Evolutionary conservation across 768 basidiomycete species (phyloP).

Genomic region (Dioszegia aurantiaca): DNA sequence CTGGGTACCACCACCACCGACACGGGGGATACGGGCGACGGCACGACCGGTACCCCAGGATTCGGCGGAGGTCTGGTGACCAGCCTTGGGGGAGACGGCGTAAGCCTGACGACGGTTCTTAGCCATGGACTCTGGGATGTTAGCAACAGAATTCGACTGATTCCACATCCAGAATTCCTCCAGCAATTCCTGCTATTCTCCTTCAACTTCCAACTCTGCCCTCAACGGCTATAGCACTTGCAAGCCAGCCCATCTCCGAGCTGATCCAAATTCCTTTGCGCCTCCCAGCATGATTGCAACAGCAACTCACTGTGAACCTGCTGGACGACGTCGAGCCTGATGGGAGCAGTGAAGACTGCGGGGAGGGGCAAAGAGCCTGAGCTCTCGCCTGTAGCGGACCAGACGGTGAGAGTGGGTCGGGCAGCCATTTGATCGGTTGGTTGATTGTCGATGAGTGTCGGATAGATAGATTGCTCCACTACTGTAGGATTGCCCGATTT

Average conservation of each 20-base stretch:
- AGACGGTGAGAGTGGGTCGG: slow-evolving; percentile 85
- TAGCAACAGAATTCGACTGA: too few relatives aligned
- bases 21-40: slow-evolving; percentile 99
- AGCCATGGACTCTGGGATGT: slow-evolving; percentile 77
- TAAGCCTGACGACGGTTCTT: slow-evolving; percentile 98
- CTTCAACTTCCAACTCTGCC: neutral
- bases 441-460: slow-evolving; percentile 15
- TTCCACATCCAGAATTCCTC: neutral
- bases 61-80: slow-evolving; percentile 97
- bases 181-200: neutral
- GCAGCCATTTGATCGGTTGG: slow-evolving; percentile 67
- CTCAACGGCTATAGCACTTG: too few relatives aligned
- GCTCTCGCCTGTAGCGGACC: slow-evolving; percentile 73
- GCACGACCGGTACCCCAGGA: slow-evolving; percentile 99
- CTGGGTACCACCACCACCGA: slow-evolving; percentile 96
- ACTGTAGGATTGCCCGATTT: neutral
- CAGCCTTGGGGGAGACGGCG: slow-evolving; percentile 93
- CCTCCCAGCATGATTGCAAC: slow-evolving; percentile 1
- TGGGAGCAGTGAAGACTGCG: slow-evolving; percentile 95
- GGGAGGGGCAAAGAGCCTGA: slow-evolving; percentile 87
- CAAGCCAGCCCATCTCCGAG: too few relatives aligned
- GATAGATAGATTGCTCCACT: slow-evolving; percentile 9
- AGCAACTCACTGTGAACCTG: slow-evolving; percentile 94
- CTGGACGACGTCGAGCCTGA: slow-evolving; percentile 95
- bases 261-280: neutral